Evolutionary conservation across 179 eudicot genomes (phyloP), one percentile per base, ranked within the genome.

Genomic region (Silene coronaria): DNA sequence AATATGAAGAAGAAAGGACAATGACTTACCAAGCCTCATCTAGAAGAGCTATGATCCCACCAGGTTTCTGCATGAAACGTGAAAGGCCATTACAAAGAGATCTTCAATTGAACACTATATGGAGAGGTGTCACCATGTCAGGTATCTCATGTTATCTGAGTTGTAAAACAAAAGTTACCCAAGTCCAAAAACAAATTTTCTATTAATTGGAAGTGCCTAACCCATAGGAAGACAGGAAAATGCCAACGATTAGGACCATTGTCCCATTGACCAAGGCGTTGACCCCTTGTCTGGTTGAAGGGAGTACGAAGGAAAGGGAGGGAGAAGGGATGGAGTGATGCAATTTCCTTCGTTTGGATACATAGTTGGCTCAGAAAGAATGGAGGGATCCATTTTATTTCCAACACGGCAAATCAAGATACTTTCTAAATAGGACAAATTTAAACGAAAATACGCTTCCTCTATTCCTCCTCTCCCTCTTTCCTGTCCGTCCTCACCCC

Each of bases 1-100:
- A 58, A 55, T 26, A 19, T 21, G 7, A 71, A 9, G 71, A 58
- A 30, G 16, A 70, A 51, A 51, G 42, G 30, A 59, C 24, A 32
- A 66, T 55, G 30, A 21, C 76, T 70, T 91, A 95, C 99, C 99
- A 95, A 67, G 99, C 99, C 90, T 95, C 97, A 78, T 95, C 99
- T 57, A 95, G 90, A 74, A 95, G 99, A 78, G 94, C 95, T 57
- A 95, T 79, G 64, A 95, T 78, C 78, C 99, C 99, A 71, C 99
- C 99, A 4, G 99, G 95, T 87, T 90, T 95, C 99, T 95, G 97
- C 86, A 80, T 75, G 75, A 66, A 34, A 69, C 11, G 60, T 38
- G 34, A 67, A 67, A 57, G 67, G 72, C 79, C 57, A 64, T 62
- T 61, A 71, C 53, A 38, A 21, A 63, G 59, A 66, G 10, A 45